Base-by-base conservation (phyloP, 1,284 basidiomycete species). In the Tilletia setariae region DNA sequence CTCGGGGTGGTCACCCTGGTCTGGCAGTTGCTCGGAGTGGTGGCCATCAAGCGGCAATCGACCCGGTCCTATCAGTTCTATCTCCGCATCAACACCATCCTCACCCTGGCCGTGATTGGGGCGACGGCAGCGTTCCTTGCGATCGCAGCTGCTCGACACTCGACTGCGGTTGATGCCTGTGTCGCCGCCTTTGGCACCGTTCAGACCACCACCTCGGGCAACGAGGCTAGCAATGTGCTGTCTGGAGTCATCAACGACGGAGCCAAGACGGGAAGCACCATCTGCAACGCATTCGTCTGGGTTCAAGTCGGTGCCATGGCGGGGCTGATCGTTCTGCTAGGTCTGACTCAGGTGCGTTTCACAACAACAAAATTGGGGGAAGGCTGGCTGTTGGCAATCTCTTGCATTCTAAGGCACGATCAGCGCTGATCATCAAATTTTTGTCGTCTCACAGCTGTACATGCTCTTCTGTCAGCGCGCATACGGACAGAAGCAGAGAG, bases 281-380 rank as follows among this genome's bases (percentile, higher is more conserved):
- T 79, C 56, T 82, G 80, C 74, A 75, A 81, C 68, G 69, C 78
- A 67, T 72, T 81, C 46, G 67, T 78, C 23, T 82, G 80, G 80
- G 73, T 74, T 8, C 77, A 82, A 68, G 74, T 79, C 15, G 80
- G 80, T 40, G 68, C 74, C 32, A 79, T 80, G 79, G 76, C 69
- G 6, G 73, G 75, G 7, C 63, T 82, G 53, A 71, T 81, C 23
- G 66, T 76, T 2, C 49, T 82, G 42, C 72, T 82, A 63, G 79
- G 76, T 2, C 62, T 82, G n/a, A 78, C 70, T 13, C 74, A 75
- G 72, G 72, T 74, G 61, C 4, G 72, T 74, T 23, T 28, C 7
- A 3, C 61, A n/a, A n/a, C n/a, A n/a, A n/a, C n/a, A n/a, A n/a
- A n/a, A n/a, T n/a, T n/a, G n/a, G n/a, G n/a, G n/a, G n/a, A n/a